A percentile compares a stretch with the other conserved stretches of the same genome.
Evolutionary conservation across 129 eudicot genomes (phyloP).

Genomic region (Chrysanthemum seticuspe): DNA sequence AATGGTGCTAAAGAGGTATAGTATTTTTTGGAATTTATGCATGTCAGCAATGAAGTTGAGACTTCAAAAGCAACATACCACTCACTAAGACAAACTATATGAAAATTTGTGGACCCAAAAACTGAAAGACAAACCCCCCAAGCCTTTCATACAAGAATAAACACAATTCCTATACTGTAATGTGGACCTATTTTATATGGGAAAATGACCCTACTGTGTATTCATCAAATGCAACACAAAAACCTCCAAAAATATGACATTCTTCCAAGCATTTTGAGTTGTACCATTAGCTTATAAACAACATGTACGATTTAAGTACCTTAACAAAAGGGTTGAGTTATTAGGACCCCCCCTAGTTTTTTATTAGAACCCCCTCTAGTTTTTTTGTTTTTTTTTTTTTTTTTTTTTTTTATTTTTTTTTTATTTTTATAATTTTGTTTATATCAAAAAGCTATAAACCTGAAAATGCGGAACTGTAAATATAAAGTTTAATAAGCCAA

Average conservation of each 20-base stretch:
- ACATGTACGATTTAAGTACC: too few relatives aligned
- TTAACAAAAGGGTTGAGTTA: too few relatives aligned
- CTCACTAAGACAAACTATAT: constrained; percentile 30
- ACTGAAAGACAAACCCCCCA: constrained; percentile 2
- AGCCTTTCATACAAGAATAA: constrained; percentile 3
- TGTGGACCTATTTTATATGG: constrained; percentile 36
- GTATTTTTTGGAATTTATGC: constrained; percentile 15
- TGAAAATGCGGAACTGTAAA: too few relatives aligned
- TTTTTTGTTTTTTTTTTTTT: too few relatives aligned
- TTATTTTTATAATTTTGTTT: too few relatives aligned
- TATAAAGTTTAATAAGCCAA: too few relatives aligned
- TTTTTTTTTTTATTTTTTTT: too few relatives aligned
- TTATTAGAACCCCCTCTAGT: too few relatives aligned
- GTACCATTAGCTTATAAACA: too few relatives aligned
- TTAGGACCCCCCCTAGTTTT: too few relatives aligned
- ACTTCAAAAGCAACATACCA: constrained; percentile 31
- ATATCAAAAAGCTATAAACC: too few relatives aligned
- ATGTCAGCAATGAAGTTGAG: constrained; percentile 32
- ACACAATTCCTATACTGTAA: constrained; percentile 16
- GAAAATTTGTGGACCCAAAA: constrained; percentile 30
- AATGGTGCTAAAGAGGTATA: not conserved
- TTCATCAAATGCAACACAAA: constrained; percentile 31
- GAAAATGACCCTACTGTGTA: constrained; percentile 39
- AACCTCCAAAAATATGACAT: constrained; percentile 24
- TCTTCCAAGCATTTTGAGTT: constrained; percentile 1